Evolutionary conservation across 345 rosid genomes (phyloP), one percentile per base, ranked within the genome.

Genomic region (Pistacia atlantica): DNA sequence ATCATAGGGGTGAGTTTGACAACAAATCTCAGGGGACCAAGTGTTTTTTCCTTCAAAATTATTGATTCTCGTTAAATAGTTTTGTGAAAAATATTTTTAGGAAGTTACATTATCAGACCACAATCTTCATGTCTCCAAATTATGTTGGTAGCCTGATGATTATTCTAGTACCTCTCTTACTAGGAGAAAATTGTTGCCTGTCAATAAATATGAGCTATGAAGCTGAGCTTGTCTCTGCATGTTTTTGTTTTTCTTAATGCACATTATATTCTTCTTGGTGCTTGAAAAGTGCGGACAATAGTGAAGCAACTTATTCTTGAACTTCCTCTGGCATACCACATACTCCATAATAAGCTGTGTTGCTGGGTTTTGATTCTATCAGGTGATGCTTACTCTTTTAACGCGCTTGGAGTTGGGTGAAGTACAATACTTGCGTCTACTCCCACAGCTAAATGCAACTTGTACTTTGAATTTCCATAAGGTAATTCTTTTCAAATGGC

Each of bases 381-480:
- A 96, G 99, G 98, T 92, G 79, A 92, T 96, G 90, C 93, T 89
- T 72, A 96, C 98, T 45, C 81, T 96, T 82, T 77, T 96, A 80
- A 92, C 97, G 52, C 96, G 87, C 77, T 78, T 96, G 92, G 99
- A 96, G 85, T 81, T 92, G 87, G 99, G 98, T 61, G 95, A 91
- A 80, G 88, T 86, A 58, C 86, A 90, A 72, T 91, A 92, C 85
- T 79, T 96, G 82, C 92, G 80, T 45, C 82, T 93, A 82, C 85
- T 93, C 82, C 97, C 98, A 11, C 93, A 87, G 69, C 78, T 84
- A 70, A 91, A 89, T 76, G 87, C 85, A 60, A 90, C 95, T 69
- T 93, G 98, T 86, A 84, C 89, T 77, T 69, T 96, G 84, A 91
- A 86, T 87, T 96, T 96, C 89, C 92, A 93, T 80, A 94, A 93